Conservation (phyloP, 129 eudicot genomes). For the Erigeron canadensis region DNA sequence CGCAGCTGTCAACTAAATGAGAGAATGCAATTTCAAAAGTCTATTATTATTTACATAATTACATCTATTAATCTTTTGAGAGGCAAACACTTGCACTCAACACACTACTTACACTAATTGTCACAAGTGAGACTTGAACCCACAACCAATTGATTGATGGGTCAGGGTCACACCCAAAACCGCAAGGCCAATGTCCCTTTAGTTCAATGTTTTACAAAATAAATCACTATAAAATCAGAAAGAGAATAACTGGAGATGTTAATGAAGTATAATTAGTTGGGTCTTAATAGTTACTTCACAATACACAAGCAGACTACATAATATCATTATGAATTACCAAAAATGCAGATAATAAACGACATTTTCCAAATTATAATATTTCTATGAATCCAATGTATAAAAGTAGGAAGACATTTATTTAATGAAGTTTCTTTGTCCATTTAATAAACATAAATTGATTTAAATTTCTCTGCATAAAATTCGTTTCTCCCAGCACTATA, state of each 20-base stretch:
- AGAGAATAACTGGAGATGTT: background rate
- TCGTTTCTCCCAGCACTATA: too few relatives aligned
- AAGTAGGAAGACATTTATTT: conserved; percentile 18
- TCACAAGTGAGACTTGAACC: too few relatives aligned
- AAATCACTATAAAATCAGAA: conserved; percentile 11
- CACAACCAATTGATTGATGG: too few relatives aligned
- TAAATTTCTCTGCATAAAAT: too few relatives aligned
- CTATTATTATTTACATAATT: background rate
- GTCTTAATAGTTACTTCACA: conserved; percentile 1
- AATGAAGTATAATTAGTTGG: conserved; percentile 4
- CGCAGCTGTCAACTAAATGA: conserved; percentile 6
- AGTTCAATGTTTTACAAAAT: too few relatives aligned
- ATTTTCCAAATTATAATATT: background rate
- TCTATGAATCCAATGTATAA: conserved; percentile 4
- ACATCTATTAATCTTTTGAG: background rate
- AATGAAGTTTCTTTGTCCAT: background rate
- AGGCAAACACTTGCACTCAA: too few relatives aligned
- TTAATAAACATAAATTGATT: background rate
- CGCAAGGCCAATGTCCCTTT: too few relatives aligned
- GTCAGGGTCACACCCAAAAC: too few relatives aligned
- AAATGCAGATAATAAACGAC: conserved; percentile 4
- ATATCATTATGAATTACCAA: background rate
- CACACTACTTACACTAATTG: too few relatives aligned
- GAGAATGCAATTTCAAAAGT: conserved; percentile 3
- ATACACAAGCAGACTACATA: conserved; percentile 4